Evolutionary conservation across 23 red algal genomes (phyloP).

Genomic region (Gracilaria domingensis): DNA sequence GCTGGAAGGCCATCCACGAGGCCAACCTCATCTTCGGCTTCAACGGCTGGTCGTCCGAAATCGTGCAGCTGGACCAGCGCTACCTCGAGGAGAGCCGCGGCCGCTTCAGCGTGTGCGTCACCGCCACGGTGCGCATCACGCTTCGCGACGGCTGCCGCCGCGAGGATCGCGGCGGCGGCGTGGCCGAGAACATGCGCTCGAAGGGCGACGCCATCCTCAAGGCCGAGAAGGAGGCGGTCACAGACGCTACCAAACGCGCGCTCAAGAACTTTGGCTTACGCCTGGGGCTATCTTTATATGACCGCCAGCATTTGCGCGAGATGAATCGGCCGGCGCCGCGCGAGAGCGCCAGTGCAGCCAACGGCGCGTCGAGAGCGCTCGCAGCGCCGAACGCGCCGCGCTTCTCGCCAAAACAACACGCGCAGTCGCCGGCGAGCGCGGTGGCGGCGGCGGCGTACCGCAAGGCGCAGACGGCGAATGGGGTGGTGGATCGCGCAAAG

Average conservation of each 20-base stretch:
- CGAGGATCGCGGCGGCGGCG: conserved; percentile 77
- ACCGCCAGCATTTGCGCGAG: conserved; percentile 64
- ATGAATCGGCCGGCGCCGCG: conserved; percentile 43
- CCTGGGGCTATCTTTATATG: conserved; percentile 83
- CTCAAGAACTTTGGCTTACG: conserved; percentile 93
- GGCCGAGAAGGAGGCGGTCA: conserved; percentile 91
- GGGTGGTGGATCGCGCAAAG: neutral
- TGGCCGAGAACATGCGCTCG: conserved; percentile 71
- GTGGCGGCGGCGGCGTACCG: too few species aligned
- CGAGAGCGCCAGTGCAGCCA: neutral
- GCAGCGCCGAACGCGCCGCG: neutral
- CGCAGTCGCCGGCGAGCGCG: neutral
- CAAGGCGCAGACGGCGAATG: neutral
- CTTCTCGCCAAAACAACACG: neutral
- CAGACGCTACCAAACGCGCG: conserved; percentile 85
- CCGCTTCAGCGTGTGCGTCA: conserved; percentile 60
- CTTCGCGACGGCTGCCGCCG: conserved; percentile 71
- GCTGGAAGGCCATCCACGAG: conserved; percentile 84
- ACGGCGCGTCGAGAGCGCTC: neutral
- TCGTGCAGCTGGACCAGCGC: conserved; percentile 64
- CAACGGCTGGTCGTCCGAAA: conserved; percentile 88
- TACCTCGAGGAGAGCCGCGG: conserved; percentile 69
- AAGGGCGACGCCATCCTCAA: conserved; percentile 81
- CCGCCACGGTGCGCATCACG: conserved; percentile 82
- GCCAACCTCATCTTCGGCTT: conserved; percentile 94